Evolutionary conservation across 495 filamentous ascomycete genomes (phyloP).

Genomic region (Pseudomonodictys pantanalensis): DNA sequence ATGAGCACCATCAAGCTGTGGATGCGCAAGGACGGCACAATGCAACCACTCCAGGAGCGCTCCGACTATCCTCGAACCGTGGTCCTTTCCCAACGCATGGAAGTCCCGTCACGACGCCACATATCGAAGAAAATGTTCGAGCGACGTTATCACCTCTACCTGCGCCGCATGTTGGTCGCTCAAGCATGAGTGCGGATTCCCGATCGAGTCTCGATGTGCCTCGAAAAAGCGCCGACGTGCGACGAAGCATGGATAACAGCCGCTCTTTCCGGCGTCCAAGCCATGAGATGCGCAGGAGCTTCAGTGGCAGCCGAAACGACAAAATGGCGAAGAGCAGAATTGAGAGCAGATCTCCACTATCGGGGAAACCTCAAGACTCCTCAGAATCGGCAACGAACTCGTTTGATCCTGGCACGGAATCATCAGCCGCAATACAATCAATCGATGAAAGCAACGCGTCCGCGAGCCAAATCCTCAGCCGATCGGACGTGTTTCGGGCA

Average conservation of each 20-base stretch:
- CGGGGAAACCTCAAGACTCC: conserved; percentile 60
- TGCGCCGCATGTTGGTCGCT: conserved; percentile 33
- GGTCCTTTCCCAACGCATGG: neutral
- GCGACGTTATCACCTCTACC: conserved; percentile 61
- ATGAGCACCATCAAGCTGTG: conserved; percentile 38
- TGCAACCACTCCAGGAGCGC: neutral
- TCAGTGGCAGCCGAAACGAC: conserved; percentile 24
- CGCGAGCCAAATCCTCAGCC: conserved; percentile 82
- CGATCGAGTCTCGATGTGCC: conserved; percentile 44
- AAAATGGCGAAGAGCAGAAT: neutral
- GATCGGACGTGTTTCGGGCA: conserved; percentile 86
- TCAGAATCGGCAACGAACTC: conserved; percentile 77
- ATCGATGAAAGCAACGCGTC: conserved; percentile 73
- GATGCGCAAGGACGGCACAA: neutral
- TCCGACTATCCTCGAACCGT: neutral
- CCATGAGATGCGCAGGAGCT: conserved; percentile 23
- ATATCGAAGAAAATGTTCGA: conserved; percentile 59
- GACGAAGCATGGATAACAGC: conserved; percentile 28
- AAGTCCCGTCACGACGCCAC: conserved; percentile 44
- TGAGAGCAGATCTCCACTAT: conserved; percentile 41
- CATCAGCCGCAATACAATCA: conserved; percentile 65
- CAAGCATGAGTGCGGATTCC: conserved; percentile 42
- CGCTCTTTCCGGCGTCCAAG: conserved; percentile 25
- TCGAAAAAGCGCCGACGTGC: conserved; percentile 42
- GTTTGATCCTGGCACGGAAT: conserved; percentile 64